Evolutionary conservation across 192 early-diverging fungal genomes (phyloP).

Genomic region (Podila epicladia): DNA sequence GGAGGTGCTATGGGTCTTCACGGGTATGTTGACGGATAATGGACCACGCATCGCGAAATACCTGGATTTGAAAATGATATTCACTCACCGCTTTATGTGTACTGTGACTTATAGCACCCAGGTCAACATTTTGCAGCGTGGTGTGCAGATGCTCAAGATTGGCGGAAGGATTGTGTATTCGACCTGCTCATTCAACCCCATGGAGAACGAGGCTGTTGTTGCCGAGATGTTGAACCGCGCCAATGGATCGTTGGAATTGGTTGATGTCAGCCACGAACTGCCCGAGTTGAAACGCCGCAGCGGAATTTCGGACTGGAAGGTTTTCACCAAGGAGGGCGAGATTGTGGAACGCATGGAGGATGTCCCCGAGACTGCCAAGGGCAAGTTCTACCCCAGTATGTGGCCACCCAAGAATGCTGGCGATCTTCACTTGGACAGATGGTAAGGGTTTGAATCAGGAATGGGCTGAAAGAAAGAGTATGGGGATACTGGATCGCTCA

Average conservation of each 20-base stretch:
- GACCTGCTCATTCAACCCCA: conserved; percentile 98
- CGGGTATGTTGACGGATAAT: conserved; percentile 47
- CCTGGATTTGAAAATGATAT: background rate
- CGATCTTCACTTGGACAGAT: conserved; percentile 73
- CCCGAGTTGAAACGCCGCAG: conserved; percentile 81
- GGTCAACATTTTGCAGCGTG: conserved; percentile 88
- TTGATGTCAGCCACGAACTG: conserved; percentile 88
- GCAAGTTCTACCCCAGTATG: conserved; percentile 64
- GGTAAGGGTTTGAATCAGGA: conserved; percentile 35
- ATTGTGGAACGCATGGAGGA: conserved; percentile 61
- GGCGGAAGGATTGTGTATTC: conserved; percentile 97
- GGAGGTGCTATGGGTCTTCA: conserved; percentile 84
- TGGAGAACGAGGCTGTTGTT: conserved; percentile 98
- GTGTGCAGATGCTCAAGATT: conserved; percentile 85
- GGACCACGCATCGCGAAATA: background rate
- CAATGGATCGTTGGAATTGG: conserved; percentile 77
- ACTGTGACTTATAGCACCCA: conserved; percentile 64
- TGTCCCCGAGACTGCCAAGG: conserved; percentile 44
- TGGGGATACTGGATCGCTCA: background rate
- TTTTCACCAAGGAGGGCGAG: conserved; percentile 70
- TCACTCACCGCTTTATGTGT: background rate
- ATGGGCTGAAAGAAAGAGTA: background rate
- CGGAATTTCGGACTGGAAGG: conserved; percentile 90
- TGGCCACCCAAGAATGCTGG: conserved; percentile 72
- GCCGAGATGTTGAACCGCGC: conserved; percentile 77